phyloP scores from a whole-genome alignment of 345 rosid genomes.

The Triadica sebifera region DNA sequence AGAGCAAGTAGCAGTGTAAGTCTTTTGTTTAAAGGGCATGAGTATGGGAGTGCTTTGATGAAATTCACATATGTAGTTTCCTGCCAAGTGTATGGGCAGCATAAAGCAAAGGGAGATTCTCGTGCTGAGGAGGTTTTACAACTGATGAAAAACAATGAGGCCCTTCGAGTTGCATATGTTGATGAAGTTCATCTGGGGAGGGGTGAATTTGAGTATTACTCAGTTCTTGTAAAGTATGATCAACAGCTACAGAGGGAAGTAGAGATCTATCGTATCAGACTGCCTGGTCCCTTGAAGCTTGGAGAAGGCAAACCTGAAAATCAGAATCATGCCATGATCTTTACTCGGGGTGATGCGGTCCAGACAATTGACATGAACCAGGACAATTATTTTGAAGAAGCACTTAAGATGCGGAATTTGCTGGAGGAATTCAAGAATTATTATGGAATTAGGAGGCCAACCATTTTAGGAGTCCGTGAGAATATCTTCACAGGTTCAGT shows the following conservation, averaged over 20 bases:
- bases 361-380: constrained; percentile 98
- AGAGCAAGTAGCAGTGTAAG: constrained; percentile 59
- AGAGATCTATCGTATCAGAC: constrained; percentile 79
- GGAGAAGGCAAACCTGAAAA: constrained; percentile 98
- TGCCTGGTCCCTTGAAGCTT: constrained; percentile 84
- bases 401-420: constrained; percentile 90
- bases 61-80: constrained; percentile 84
- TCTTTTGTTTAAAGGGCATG: constrained; percentile 75
- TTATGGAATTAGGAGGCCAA: constrained; percentile 82
- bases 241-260: constrained; percentile 67
- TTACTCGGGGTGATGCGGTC: constrained; percentile 90
- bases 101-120: constrained; percentile 61
- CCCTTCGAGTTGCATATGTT: constrained; percentile 89
- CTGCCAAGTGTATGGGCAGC: constrained; percentile 80
- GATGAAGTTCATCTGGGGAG: constrained; percentile 65
- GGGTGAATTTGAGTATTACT: constrained; percentile 58
- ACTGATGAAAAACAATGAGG: constrained; percentile 72
- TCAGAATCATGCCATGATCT: constrained; percentile 94
- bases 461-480: constrained; percentile 87
- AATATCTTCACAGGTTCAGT: constrained; percentile 90
- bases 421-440: constrained; percentile 65
- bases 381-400: constrained; percentile 87
- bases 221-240: constrained; percentile 82
- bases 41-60: constrained; percentile 74
- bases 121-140: constrained; percentile 74